Conservation (phyloP, 768 basidiomycete species). For the Roridomyces roridus region DNA sequence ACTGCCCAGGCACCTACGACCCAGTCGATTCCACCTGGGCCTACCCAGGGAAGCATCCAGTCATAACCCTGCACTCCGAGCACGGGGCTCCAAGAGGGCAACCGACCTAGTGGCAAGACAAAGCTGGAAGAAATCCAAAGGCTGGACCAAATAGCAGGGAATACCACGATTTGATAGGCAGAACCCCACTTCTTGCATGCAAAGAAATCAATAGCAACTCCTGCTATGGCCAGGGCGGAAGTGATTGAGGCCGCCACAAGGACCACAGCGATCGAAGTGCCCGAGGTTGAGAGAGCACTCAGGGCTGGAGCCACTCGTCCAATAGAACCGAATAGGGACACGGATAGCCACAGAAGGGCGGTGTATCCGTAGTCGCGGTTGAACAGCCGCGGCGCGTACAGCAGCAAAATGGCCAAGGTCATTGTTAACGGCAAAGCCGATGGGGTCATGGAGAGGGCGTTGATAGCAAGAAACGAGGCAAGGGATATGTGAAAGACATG, state of each 20-base stretch:
- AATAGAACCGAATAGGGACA: constrained; percentile 48
- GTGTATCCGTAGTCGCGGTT: constrained; percentile 31
- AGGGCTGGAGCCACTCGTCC: constrained; percentile 51
- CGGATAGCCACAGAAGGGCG: constrained; percentile 39
- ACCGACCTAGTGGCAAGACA: constrained; percentile 66
- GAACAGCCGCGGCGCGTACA: constrained; percentile 45
- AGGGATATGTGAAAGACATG: constrained; percentile 33
- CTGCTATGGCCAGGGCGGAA: constrained; percentile 48
- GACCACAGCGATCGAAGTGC: constrained; percentile 55
- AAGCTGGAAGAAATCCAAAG: constrained; percentile 63
- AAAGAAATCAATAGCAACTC: constrained; percentile 46
- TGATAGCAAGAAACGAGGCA: constrained; percentile 28
- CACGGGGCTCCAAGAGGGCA: constrained; percentile 75
- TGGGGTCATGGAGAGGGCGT: constrained; percentile 31
- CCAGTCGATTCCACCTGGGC: constrained; percentile 74
- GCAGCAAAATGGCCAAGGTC: constrained; percentile 39
- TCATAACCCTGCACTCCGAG: constrained; percentile 57
- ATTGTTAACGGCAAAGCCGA: constrained; percentile 31
- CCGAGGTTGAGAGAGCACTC: constrained; percentile 60
- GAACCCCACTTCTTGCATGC: constrained; percentile 41
- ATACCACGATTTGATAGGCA: constrained; percentile 54
- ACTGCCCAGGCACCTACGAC: constrained; percentile 78
- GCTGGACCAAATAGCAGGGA: constrained; percentile 75
- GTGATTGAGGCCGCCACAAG: constrained; percentile 46
- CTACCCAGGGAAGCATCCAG: constrained; percentile 67